Conservation (phyloP, 2,329 filamentous ascomycete genomes). For the Penicillium sp. region DNA sequence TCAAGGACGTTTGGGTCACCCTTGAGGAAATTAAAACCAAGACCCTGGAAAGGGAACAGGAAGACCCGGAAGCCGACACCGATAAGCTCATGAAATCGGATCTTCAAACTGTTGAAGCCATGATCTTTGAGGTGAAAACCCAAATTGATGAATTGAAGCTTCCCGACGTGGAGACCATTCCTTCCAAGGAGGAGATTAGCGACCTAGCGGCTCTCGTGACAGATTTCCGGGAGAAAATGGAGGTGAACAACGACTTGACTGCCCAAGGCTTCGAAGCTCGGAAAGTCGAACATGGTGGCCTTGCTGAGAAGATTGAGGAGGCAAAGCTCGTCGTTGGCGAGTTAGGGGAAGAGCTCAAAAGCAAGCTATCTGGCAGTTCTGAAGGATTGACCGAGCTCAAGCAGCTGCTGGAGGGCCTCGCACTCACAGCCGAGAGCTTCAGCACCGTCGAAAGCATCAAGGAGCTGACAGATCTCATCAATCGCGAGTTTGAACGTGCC, state of each 20-base stretch:
- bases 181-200: conserved; percentile 69
- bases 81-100: conserved; percentile 74
- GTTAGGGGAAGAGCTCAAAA: conserved; percentile 68
- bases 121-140: conserved; percentile 79
- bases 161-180: conserved; percentile 63
- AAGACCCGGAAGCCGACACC: conserved; percentile 32
- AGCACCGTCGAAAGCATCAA: conserved; percentile 57
- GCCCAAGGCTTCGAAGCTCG: conserved; percentile 76
- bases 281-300: conserved; percentile 72
- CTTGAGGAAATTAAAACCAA: conserved; percentile 63
- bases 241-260: conserved; percentile 64
- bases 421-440: conserved; percentile 50
- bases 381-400: conserved; percentile 56
- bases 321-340: conserved; percentile 72
- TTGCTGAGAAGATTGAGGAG: conserved; percentile 71
- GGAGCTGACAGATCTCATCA: conserved; percentile 68
- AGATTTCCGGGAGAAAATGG: conserved; percentile 59
- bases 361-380: conserved; percentile 69
- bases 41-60: conserved; percentile 37
- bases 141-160: conserved; percentile 67
- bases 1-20: conserved; percentile 67
- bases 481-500: conserved; percentile 79
- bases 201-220: conserved; percentile 65
- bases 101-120: conserved; percentile 70
- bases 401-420: conserved; percentile 60